Base-by-base conservation (phyloP, 148 eudicot genomes). In the Vaccinium vitisidaea region DNA sequence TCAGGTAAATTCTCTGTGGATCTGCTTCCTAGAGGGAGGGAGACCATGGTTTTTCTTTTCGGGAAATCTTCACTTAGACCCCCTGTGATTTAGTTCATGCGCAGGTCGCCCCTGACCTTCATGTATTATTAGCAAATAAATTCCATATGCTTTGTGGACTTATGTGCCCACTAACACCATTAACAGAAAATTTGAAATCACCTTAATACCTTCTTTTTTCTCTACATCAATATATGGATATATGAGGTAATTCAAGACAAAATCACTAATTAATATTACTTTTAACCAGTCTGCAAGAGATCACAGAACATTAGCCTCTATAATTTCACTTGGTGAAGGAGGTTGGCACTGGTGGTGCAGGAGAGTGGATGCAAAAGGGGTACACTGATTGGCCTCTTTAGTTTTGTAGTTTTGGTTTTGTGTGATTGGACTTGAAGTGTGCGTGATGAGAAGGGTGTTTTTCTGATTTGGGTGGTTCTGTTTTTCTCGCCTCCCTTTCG, bases 1-100 rank as follows among this genome's bases (percentile, higher is more conserved):
- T 86, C 96, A 97, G 99, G 99, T 97, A 91, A 81, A 88, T 18
- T 83, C 15, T n/a, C 67, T 71, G 48, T 74, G 75, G 65, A 79
- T 80, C 36, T 16, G 15, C 21, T 56, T 21, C 70, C 32, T 43
- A n/a, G 74, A 69, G 74, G 4, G 73, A 67, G 73, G 13, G 63
- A 15, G 63, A 58, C 16, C n/a, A 58, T 58, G 23, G 0, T 19
- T 59, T 59, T 61, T 61, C 63, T 58, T 58, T 58, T 5, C 16
- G 63, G 63, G 63, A 18, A 18, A 58, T 16, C n/a, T 58, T 58
- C 63, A 58, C n/a, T 58, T 58, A 18, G n/a, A 58, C 18, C n/a
- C 8, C 61, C 1, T 6, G 63, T 18, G 63, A 21, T 16, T 58
- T 5, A 18, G 63, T 5, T 0, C 0, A 58, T 58, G n/a, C 16